phyloP scores from a whole-genome alignment of 1,284 basidiomycete genomes.

The Boletus smithii region DNA sequence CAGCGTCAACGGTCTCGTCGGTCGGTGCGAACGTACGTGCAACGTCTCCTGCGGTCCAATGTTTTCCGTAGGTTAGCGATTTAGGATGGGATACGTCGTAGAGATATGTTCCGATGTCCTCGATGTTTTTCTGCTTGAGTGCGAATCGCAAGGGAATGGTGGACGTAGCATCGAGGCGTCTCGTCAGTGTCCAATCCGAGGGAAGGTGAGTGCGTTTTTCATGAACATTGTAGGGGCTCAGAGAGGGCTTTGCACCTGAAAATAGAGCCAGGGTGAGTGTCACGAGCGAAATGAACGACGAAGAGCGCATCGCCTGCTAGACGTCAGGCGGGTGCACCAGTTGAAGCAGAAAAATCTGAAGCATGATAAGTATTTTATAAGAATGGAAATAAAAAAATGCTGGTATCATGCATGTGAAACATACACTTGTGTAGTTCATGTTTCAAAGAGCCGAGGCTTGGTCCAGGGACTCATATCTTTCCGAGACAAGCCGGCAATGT shows the following conservation, averaged over 20 bases:
- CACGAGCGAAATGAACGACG: conserved; percentile 6
- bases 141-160: conserved; percentile 40
- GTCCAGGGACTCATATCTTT: too few relatives aligned
- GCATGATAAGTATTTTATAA: too few relatives aligned
- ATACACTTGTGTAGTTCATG: too few relatives aligned
- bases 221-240: conserved; percentile 20
- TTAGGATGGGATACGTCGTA: conserved; percentile 42
- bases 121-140: conserved; percentile 40
- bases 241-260: conserved; percentile 6
- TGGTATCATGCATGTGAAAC: too few relatives aligned
- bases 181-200: conserved; percentile 31
- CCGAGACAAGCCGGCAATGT: too few relatives aligned
- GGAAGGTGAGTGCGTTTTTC: conserved; percentile 35
- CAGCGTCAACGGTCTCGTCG: conserved; percentile 34
- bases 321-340: too few relatives aligned
- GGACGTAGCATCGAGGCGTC: conserved; percentile 28
- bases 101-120: conserved; percentile 36
- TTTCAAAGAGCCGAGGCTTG: too few relatives aligned
- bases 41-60: conserved; percentile 41
- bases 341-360: too few relatives aligned
- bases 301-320: conserved; percentile 9
- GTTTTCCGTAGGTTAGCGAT: conserved; percentile 41
- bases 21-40: conserved; percentile 40
- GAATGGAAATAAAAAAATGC: too few relatives aligned
- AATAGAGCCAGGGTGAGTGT: conserved; percentile 14